Evolutionary conservation across 2,329 filamentous ascomycete species (phyloP).

Genomic region (Botrytis aclada): DNA sequence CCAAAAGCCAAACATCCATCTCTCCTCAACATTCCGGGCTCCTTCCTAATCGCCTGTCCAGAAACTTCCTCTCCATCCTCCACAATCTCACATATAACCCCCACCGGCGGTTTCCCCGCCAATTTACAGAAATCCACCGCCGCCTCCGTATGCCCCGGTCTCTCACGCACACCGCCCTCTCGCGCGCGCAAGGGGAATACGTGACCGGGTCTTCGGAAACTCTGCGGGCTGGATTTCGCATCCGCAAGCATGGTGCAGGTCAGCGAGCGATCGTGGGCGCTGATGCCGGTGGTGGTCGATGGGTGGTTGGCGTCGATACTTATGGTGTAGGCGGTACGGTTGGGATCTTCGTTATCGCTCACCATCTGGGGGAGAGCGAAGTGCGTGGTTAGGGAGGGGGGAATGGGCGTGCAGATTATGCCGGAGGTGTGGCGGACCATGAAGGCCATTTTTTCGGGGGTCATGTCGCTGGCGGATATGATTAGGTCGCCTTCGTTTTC

Average conservation of each 20-base stretch:
- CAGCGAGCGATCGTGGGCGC: slow-evolving; percentile 79
- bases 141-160: slow-evolving; percentile 89
- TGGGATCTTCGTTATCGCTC: slow-evolving; percentile 67
- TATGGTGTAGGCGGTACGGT: slow-evolving; percentile 89
- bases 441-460: slow-evolving; percentile 90
- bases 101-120: slow-evolving; percentile 72
- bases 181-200: slow-evolving; percentile 80
- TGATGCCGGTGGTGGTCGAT: slow-evolving; percentile 82
- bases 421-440: slow-evolving; percentile 90
- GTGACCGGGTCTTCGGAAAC: slow-evolving; percentile 82
- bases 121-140: slow-evolving; percentile 86
- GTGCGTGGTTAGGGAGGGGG: slow-evolving; percentile 61
- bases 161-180: slow-evolving; percentile 74
- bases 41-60: slow-evolving; percentile 62
- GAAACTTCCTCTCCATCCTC: slow-evolving; percentile 74
- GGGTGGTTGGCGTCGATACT: slow-evolving; percentile 76
- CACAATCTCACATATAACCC: slow-evolving; percentile 86
- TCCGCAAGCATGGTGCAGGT: slow-evolving; percentile 77
- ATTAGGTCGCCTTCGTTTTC: slow-evolving; percentile 99
- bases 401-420: slow-evolving; percentile 84
- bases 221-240: slow-evolving; percentile 47
- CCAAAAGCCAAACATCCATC: slow-evolving; percentile 89
- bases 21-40: slow-evolving; percentile 85
- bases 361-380: slow-evolving; percentile 93
- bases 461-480: slow-evolving; percentile 82